Conservation (phyloP, 805 yeast genomes). For the Wickerhamiella vanderwaltii region DNA sequence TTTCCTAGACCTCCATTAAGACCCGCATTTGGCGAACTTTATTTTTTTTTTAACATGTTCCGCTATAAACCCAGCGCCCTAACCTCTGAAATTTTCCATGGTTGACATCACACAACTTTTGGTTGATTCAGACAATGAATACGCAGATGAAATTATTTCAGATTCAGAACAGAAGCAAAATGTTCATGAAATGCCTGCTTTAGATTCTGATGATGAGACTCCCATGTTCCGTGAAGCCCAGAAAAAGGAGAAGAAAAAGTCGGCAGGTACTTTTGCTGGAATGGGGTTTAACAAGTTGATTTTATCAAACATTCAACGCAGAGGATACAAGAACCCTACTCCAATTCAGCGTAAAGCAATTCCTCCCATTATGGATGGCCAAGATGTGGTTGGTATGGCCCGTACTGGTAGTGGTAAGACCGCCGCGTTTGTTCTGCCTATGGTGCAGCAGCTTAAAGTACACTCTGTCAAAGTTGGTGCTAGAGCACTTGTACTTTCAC, state of each 20-base stretch:
- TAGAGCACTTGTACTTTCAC: constrained; percentile 80
- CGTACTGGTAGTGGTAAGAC: constrained; percentile 98
- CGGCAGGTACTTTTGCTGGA: constrained; percentile 68
- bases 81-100: background rate
- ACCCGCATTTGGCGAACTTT: too few relatives aligned
- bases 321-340: constrained; percentile 91
- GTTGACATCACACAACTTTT: constrained; percentile 13
- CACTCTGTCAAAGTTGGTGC: constrained; percentile 83
- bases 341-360: constrained; percentile 96
- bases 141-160: constrained; percentile 12
- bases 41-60: too few relatives aligned
- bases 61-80: too few relatives aligned
- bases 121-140: constrained; percentile 15
- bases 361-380: constrained; percentile 71
- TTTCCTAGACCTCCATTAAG: too few relatives aligned
- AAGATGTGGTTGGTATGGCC: constrained; percentile 99
- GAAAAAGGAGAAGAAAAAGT: constrained; percentile 19
- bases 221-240: constrained; percentile 19
- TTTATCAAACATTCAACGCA: constrained; percentile 56
- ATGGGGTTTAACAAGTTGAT: constrained; percentile 74
- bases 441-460: constrained; percentile 69
- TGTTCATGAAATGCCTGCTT: constrained; percentile 27
- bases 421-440: constrained; percentile 88
- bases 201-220: constrained; percentile 35
- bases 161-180: background rate